phyloP scores from a whole-genome alignment of 176 grass and related monocot genomes.

The Dendrocalamus sinicus region DNA sequence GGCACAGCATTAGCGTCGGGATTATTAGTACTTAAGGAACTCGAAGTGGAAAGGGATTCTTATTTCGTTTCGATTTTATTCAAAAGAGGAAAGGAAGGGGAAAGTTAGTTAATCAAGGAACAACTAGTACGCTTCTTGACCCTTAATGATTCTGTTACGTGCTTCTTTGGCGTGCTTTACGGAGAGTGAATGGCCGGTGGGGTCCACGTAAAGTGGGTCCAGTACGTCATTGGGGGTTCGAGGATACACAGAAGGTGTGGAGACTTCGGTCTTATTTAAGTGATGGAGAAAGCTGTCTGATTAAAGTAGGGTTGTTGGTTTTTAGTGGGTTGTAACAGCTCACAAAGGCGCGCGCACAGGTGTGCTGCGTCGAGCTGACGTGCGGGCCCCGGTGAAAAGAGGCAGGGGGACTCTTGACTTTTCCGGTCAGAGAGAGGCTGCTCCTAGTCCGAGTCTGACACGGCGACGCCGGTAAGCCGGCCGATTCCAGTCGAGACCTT shows the following conservation, averaged over 20 bases:
- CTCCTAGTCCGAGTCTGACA: not conserved
- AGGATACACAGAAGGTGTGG: not conserved
- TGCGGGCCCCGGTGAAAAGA: not conserved
- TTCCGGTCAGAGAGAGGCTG: not conserved
- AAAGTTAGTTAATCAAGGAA: not conserved
- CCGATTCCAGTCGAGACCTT: not conserved
- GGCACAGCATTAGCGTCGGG: conserved; percentile 33
- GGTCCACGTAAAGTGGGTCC: accelerated
- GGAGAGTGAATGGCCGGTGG: accelerated
- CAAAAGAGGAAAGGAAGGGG: not conserved
- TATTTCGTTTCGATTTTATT: conserved; percentile 21
- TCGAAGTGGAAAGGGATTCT: conserved; percentile 15
- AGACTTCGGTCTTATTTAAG: not conserved
- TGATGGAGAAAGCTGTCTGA: conserved; percentile 17
- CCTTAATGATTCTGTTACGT: not conserved
- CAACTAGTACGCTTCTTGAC: not conserved
- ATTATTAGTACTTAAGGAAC: not conserved
- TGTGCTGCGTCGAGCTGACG: not conserved
- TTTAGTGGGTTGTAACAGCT: conserved; percentile 28
- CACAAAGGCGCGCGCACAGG: conserved; percentile 17
- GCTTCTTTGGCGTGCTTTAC: not conserved
- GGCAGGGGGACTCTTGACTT: not conserved
- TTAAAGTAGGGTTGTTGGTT: conserved; percentile 7
- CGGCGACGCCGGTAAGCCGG: no score
- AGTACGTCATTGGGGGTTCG: accelerated